phyloP scores from a whole-genome alignment of 495 filamentous ascomycete species.

The Penicillium canescens region DNA sequence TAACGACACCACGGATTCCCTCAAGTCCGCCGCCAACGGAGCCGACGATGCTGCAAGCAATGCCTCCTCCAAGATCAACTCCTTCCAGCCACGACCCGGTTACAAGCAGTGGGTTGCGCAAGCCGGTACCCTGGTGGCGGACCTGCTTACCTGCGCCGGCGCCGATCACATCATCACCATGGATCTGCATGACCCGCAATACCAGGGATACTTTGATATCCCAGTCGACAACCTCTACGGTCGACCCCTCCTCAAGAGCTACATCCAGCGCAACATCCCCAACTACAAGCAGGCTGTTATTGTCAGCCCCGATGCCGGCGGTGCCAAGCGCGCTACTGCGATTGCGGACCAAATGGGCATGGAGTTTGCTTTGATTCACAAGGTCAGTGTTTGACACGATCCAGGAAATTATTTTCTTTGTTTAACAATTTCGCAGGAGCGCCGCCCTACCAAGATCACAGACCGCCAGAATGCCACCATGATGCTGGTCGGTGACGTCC shows the following conservation, averaged over 20 bases:
- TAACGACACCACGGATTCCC: conserved; percentile 63
- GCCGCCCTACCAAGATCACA: conserved; percentile 88
- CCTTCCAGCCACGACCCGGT: conserved; percentile 81
- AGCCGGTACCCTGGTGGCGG: conserved; percentile 91
- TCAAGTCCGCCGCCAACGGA: conserved; percentile 45
- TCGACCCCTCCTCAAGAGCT: conserved; percentile 80
- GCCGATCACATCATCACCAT: conserved; percentile 95
- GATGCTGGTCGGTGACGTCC: conserved; percentile 95
- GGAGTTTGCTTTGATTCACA: conserved; percentile 96
- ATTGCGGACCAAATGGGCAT: conserved; percentile 92
- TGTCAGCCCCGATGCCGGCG: conserved; percentile 94
- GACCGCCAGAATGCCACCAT: conserved; percentile 96
- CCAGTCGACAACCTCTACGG: conserved; percentile 97
- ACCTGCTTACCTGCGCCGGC: conserved; percentile 91
- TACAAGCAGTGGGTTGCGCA: conserved; percentile 99
- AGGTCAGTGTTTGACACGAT: conserved; percentile 58
- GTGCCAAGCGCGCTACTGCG: conserved; percentile 94
- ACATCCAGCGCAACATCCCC: conserved; percentile 86
- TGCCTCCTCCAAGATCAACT: conserved; percentile 42
- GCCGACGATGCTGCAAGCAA: conserved; percentile 57
- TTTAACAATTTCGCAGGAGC: conserved; percentile 62
- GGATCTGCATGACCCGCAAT: conserved; percentile 97
- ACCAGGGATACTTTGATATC: conserved; percentile 98
- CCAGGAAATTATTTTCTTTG: conserved; percentile 8
- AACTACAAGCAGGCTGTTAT: conserved; percentile 86